These are phyloP conservation scores for Musa itinerans DNA, from an alignment of 176 grass and related monocot genomes.

Conservation along the genomic window DNA sequence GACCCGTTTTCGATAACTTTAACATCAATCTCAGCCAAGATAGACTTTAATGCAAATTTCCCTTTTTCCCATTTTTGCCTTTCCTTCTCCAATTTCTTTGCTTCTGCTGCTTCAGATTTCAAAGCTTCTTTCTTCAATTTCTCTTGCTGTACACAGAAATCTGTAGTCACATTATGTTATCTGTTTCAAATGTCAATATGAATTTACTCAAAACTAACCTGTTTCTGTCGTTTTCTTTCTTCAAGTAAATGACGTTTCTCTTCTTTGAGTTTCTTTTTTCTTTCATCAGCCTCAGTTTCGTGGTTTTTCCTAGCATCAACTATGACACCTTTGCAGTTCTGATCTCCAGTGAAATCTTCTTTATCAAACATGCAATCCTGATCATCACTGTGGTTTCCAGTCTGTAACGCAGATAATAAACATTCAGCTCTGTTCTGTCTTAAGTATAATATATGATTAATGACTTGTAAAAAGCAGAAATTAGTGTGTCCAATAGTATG, in stretches of 20 bases:
- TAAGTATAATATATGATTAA: background rate
- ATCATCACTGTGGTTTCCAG: background rate
- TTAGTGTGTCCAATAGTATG: background rate
- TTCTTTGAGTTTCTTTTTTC: slow-evolving; percentile 34
- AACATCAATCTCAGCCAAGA: slow-evolving; percentile 50
- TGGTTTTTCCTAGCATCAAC: background rate
- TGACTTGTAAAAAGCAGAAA: background rate
- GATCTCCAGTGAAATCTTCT: background rate
- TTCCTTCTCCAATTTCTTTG: slow-evolving; percentile 57
- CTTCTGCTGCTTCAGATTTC: slow-evolving; percentile 46
- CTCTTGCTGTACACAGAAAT: slow-evolving; percentile 45
- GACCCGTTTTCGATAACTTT: slow-evolving; percentile 49
- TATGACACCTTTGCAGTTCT: background rate
- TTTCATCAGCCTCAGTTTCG: background rate
- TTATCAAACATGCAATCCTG: background rate
- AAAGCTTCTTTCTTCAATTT: slow-evolving; percentile 51
- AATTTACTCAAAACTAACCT: slow-evolving; percentile 25
- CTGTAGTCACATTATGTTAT: background rate
- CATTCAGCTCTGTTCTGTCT: background rate
- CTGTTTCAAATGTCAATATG: background rate
- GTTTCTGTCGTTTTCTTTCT: slow-evolving; percentile 43
- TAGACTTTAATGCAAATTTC: slow-evolving; percentile 56
- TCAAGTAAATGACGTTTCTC: slow-evolving; percentile 33
- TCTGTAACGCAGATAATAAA: background rate
- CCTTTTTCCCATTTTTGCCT: slow-evolving; percentile 65